phyloP scores from a whole-genome alignment of 108 stramenopile species.

The Chaetoceros muelleri region DNA sequence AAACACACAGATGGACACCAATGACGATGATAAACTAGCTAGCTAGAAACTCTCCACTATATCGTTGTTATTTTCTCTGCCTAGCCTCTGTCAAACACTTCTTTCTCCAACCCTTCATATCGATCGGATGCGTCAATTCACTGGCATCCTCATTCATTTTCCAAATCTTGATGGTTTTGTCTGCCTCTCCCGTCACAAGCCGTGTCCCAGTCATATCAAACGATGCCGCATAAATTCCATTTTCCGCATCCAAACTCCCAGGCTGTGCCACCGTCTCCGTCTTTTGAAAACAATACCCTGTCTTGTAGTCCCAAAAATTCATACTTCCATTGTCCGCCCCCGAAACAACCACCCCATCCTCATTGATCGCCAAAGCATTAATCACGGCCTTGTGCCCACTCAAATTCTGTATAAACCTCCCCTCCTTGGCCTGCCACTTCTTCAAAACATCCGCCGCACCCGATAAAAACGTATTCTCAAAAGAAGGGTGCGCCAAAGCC shows the following conservation, averaged over 20 bases:
- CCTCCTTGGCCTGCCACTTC: conserved; percentile 93
- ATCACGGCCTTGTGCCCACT: conserved; percentile 91
- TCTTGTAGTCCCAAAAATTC: conserved; percentile 96
- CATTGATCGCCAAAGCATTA: conserved; percentile 93
- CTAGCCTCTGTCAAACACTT: conserved; percentile 81
- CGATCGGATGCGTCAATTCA: conserved; percentile 89
- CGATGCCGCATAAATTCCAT: conserved; percentile 83
- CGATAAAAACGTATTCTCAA: conserved; percentile 90
- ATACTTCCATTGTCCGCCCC: conserved; percentile 96
- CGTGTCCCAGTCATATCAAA: conserved; percentile 98
- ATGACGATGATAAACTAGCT: too few species aligned
- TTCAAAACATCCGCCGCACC: conserved; percentile 94
- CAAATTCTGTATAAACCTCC: conserved; percentile 86
- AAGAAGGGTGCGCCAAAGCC: conserved; percentile 73
- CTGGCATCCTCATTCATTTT: conserved; percentile 90
- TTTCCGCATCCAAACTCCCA: conserved; percentile 95
- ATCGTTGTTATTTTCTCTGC: conserved; percentile 63
- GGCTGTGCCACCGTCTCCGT: conserved; percentile 88
- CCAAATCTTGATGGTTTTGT: conserved; percentile 99
- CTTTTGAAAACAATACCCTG: conserved; percentile 93
- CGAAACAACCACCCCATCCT: conserved; percentile 91
- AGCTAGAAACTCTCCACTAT: too few species aligned
- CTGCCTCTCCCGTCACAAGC: conserved; percentile 95
- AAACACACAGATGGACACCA: too few species aligned
- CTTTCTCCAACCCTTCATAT: conserved; percentile 90